Conservation (phyloP, 768 basidiomycete genomes). For the Dioszegia hungarica region DNA sequence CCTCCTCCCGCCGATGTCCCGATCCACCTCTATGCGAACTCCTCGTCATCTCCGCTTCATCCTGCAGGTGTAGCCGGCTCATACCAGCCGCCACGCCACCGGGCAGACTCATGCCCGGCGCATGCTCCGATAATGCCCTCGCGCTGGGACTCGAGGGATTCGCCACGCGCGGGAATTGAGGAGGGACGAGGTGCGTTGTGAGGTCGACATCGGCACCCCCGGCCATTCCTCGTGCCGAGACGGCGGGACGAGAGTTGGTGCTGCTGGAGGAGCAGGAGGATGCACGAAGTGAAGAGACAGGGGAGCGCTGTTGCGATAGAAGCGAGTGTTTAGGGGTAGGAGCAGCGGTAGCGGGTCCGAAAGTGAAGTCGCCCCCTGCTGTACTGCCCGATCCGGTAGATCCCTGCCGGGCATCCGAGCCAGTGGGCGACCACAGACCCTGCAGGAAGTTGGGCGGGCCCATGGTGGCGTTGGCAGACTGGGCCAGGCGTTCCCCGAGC, state of each 20-base stretch:
- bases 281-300: slow-evolving; percentile 3
- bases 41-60: neutral
- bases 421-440: slow-evolving; percentile 65
- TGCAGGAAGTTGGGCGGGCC: slow-evolving; percentile 41
- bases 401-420: slow-evolving; percentile 32
- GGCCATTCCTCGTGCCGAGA: neutral
- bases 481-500: slow-evolving; percentile 36
- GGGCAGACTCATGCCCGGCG: slow-evolving; percentile 83
- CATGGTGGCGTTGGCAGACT: slow-evolving; percentile 43
- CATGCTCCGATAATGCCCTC: slow-evolving; percentile 77
- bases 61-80: slow-evolving; percentile 74
- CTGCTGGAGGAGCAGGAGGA: neutral
- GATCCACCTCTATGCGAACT: neutral
- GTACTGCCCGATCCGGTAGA: neutral
- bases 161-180: slow-evolving; percentile 17
- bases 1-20: neutral
- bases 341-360: slow-evolving; percentile 22
- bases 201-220: neutral
- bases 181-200: slow-evolving; percentile 17
- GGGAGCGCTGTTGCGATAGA: slow-evolving; percentile 27
- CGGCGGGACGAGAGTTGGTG: neutral
- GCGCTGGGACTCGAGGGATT: slow-evolving; percentile 57
- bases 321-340: slow-evolving; percentile 19
- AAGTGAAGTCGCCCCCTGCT: slow-evolving; percentile 14
- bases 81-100: slow-evolving; percentile 89